Conservation (phyloP, 176 grass and related monocot genomes). For the Carex pumila region DNA sequence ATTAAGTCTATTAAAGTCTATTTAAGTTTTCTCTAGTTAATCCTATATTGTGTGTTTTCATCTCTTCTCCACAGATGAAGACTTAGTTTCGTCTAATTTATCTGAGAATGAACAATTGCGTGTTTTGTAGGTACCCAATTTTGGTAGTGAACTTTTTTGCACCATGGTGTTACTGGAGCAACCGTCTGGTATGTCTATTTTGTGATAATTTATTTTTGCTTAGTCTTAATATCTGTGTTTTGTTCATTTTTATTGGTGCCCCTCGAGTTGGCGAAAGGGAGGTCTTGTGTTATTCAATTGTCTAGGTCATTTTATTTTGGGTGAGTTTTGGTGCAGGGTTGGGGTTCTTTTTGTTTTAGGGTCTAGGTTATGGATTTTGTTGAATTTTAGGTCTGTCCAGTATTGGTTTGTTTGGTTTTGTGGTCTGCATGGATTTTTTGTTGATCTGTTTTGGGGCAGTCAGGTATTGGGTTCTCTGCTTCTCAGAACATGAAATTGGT, state of each 20-base stretch:
- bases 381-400: not conserved
- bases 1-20: not conserved
- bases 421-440: not conserved
- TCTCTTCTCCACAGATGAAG: not conserved
- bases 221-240: not conserved
- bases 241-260: not conserved
- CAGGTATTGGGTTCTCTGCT: not conserved
- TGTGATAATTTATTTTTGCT: not conserved
- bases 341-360: not conserved
- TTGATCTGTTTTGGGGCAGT: not conserved
- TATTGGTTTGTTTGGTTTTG: not conserved
- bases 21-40: not conserved
- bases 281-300: not conserved
- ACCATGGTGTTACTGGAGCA: slow-evolving; percentile 99
- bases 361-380: not conserved
- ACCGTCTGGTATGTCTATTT: slow-evolving; percentile 64
- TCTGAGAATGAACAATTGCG: not conserved
- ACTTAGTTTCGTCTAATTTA: not conserved
- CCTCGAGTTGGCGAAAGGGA: not conserved
- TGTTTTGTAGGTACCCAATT: slow-evolving; percentile 60
- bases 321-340: not conserved
- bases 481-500: not conserved
- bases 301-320: not conserved
- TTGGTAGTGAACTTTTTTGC: slow-evolving; percentile 98
- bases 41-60: not conserved